These are phyloP conservation scores for Alternaria sp. DNA, from an alignment of 2,329 filamentous ascomycete species.

Conservation along the genomic window DNA sequence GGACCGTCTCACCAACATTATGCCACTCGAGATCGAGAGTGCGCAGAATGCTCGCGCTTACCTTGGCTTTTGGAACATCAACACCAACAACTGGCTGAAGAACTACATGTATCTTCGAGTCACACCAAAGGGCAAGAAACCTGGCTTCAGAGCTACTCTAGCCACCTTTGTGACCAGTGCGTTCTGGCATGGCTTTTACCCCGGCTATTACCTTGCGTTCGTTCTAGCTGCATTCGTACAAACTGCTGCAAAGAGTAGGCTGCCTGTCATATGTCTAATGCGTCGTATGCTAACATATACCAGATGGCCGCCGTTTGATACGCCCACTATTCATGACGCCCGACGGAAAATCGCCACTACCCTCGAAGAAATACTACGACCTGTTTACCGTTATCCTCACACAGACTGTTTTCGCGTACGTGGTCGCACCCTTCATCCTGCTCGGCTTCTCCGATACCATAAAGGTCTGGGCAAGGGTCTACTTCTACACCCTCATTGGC, in stretches of 20 bases:
- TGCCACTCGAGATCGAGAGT: conserved; percentile 82
- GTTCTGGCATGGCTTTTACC: conserved; percentile 98
- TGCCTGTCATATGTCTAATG: background rate
- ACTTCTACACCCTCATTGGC: conserved; percentile 83
- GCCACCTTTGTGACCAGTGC: conserved; percentile 94
- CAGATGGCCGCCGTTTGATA: conserved; percentile 87
- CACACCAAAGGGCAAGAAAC: conserved; percentile 93
- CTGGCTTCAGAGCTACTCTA: conserved; percentile 91
- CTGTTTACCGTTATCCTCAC: conserved; percentile 76
- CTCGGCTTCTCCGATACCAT: conserved; percentile 76
- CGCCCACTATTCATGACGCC: conserved; percentile 92
- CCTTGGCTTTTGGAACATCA: conserved; percentile 96
- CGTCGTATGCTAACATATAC: background rate
- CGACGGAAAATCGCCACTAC: conserved; percentile 63
- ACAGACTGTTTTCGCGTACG: conserved; percentile 84
- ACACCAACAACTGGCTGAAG: conserved; percentile 94
- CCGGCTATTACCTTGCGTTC: conserved; percentile 93
- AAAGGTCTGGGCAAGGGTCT: conserved; percentile 81
- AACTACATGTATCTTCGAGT: conserved; percentile 97
- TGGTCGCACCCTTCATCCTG: conserved; percentile 83
- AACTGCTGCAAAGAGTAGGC: conserved; percentile 90
- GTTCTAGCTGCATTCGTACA: conserved; percentile 90
- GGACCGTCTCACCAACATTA: conserved; percentile 90
- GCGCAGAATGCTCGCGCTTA: conserved; percentile 95
- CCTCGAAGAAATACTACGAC: conserved; percentile 88